A percentile compares a stretch with the other conserved stretches of the same genome.
Conservation (phyloP, 2,329 filamentous ascomycete species). For the Aspergillus awamori region DNA sequence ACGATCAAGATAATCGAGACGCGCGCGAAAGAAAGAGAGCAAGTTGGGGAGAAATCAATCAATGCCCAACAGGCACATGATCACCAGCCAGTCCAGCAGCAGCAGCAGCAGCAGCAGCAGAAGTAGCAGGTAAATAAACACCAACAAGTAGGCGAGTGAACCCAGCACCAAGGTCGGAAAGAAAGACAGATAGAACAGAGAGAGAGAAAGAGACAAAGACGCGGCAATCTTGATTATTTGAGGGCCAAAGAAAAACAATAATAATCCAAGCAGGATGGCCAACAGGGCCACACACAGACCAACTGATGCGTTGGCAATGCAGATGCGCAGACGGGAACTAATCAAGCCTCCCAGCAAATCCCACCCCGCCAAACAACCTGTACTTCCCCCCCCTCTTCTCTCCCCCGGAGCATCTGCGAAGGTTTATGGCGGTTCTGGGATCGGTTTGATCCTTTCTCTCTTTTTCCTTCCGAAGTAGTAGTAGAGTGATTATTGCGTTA, state of each 20-base stretch:
- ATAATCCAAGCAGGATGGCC: constrained; percentile 5
- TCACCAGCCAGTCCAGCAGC: background rate
- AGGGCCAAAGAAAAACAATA: background rate
- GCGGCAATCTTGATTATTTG: constrained; percentile 19
- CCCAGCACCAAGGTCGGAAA: too few relatives aligned
- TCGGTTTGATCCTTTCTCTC: too few relatives aligned
- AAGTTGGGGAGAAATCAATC: background rate
- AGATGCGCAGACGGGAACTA: constrained; percentile 31
- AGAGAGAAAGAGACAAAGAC: constrained; percentile 4
- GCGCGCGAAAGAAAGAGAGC: too few relatives aligned
- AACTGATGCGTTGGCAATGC: constrained; percentile 36
- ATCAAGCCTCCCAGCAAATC: constrained; percentile 27
- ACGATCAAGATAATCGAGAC: background rate
- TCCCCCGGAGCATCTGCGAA: background rate
- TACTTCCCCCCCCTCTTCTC: constrained; percentile 10
- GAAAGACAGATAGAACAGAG: background rate
- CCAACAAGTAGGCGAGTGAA: background rate
- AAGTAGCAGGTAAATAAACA: too few relatives aligned
- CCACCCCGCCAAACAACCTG: constrained; percentile 19
- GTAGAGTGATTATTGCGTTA: too few relatives aligned
- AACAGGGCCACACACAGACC: constrained; percentile 29
- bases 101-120: too few relatives aligned
- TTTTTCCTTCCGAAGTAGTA: too few relatives aligned
- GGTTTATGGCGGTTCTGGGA: too few relatives aligned
- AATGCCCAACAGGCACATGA: background rate